Conservation (phyloP, 2,329 filamentous ascomycete species). For the Hortaea sp. region DNA sequence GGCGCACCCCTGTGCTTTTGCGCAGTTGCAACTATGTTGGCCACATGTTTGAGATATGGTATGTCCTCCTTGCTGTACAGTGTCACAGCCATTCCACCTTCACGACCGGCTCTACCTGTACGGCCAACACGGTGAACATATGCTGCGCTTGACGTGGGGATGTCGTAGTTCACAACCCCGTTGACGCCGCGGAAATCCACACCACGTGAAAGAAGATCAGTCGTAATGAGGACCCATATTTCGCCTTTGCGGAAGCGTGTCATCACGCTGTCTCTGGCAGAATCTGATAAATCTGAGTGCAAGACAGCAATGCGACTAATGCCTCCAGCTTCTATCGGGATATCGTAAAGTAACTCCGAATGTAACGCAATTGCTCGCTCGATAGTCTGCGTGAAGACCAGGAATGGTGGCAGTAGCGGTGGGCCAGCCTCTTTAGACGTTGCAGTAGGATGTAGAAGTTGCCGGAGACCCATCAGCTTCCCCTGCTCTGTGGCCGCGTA, state of each 20-base stretch:
- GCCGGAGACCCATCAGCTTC: constrained; percentile 82
- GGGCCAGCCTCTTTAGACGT: constrained; percentile 44
- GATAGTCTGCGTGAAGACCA: constrained; percentile 95
- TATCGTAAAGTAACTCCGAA: constrained; percentile 87
- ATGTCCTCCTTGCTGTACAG: constrained; percentile 95
- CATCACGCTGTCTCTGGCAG: constrained; percentile 70
- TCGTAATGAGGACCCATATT: constrained; percentile 94
- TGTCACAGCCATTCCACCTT: constrained; percentile 82
- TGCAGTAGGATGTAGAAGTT: constrained; percentile 70
- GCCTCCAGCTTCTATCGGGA: constrained; percentile 77
- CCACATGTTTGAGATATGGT: constrained; percentile 78
- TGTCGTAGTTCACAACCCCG: constrained; percentile 94
- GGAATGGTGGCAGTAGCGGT: constrained; percentile 70
- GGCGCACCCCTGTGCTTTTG: constrained; percentile 49
- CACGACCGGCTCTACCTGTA: constrained; percentile 77
- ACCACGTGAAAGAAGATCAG: constrained; percentile 81
- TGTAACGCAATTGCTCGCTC: constrained; percentile 79
- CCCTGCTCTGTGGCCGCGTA: constrained; percentile 91
- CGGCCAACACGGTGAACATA: constrained; percentile 92
- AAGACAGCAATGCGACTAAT: constrained; percentile 77
- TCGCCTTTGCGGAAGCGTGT: constrained; percentile 81
- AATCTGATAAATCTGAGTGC: constrained; percentile 74
- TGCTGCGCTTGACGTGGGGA: constrained; percentile 76
- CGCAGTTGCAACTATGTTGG: constrained; percentile 79
- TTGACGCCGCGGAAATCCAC: constrained; percentile 94